Conservation (phyloP, 768 basidiomycete species). For the Russula foetens region DNA sequence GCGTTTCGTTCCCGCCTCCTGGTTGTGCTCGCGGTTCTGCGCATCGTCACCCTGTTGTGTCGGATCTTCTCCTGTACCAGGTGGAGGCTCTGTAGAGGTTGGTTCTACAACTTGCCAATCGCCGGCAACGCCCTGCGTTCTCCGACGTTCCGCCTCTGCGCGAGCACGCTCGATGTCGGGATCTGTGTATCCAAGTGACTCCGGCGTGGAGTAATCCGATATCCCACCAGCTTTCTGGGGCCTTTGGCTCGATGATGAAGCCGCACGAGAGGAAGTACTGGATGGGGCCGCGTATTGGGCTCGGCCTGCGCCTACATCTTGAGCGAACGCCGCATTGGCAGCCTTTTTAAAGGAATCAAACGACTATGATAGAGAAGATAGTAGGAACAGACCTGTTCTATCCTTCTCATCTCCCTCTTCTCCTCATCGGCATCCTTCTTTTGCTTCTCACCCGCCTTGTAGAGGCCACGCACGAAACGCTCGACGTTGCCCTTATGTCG, state of each 20-base stretch:
- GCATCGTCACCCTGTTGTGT: conserved; percentile 14
- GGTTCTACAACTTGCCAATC: conserved; percentile 63
- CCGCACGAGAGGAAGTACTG: conserved; percentile 18
- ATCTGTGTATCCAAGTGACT: conserved; percentile 72
- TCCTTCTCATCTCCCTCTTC: conserved; percentile 73
- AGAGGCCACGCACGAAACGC: conserved; percentile 83
- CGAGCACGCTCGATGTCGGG: conserved; percentile 59
- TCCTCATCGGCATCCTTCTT: conserved; percentile 83
- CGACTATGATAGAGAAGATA: not conserved
- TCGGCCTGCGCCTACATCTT: conserved; percentile 64
- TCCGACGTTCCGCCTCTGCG: conserved; percentile 52
- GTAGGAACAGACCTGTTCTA: conserved; percentile 58
- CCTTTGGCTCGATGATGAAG: conserved; percentile 9
- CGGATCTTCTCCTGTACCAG: conserved; percentile 8
- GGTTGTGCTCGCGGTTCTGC: conserved; percentile 18
- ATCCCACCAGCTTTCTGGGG: conserved; percentile 55
- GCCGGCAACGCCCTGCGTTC: conserved; percentile 63
- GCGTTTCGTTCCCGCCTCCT: conserved; percentile 22
- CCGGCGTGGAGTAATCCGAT: conserved; percentile 84
- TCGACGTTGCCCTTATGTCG: conserved; percentile 94
- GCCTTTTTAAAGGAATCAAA: conserved; percentile 37
- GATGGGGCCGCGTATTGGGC: conserved; percentile 28
- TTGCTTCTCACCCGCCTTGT: conserved; percentile 86
- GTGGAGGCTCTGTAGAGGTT: conserved; percentile 23
- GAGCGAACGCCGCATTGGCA: conserved; percentile 70